phyloP scores from a whole-genome alignment of 2,329 filamentous ascomycete genomes.

The Claviceps spartinae region DNA sequence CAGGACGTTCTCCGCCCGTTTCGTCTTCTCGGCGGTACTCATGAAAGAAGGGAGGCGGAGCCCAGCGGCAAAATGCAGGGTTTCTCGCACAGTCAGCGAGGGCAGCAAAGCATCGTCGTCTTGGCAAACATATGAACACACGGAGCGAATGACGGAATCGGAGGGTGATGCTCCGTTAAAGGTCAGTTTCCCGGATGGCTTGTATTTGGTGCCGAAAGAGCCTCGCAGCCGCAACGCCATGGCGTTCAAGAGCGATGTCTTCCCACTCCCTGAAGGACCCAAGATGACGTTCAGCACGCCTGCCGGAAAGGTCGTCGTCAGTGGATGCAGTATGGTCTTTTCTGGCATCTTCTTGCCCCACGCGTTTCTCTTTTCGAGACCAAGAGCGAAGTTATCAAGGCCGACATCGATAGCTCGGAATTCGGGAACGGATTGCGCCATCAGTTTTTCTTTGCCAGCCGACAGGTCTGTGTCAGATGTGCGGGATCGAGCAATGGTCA shows the following conservation, averaged over 20 bases:
- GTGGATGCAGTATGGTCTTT: conserved; percentile 51
- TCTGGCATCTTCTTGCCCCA: conserved; percentile 36
- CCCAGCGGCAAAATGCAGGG: conserved; percentile 55
- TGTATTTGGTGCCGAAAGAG: conserved; percentile 48
- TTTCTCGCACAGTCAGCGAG: conserved; percentile 64
- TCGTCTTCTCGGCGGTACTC: conserved; percentile 51
- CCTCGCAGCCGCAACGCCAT: conserved; percentile 56
- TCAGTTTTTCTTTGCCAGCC: conserved; percentile 58
- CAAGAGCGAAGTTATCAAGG: conserved; percentile 49
- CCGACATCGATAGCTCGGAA: conserved; percentile 50
- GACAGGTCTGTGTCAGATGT: conserved; percentile 47
- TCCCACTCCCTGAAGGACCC: conserved; percentile 66
- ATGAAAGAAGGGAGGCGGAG: conserved; percentile 58
- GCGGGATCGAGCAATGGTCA: conserved; percentile 53
- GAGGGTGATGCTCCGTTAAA: conserved; percentile 60
- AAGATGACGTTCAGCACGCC: conserved; percentile 64
- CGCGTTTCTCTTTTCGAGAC: conserved; percentile 46
- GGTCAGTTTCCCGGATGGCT: conserved; percentile 44
- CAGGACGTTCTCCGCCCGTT: conserved; percentile 56
- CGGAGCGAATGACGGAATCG: conserved; percentile 52
- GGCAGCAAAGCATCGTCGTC: conserved; percentile 64
- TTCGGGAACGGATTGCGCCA: conserved; percentile 33
- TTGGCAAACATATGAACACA: conserved; percentile 66
- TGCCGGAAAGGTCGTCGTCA: conserved; percentile 53
- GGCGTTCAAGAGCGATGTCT: conserved; percentile 60